Evolutionary conservation across 306 rosid genomes (phyloP), one percentile per base, ranked within the genome.

Genomic region (Ceratonia siliqua): DNA sequence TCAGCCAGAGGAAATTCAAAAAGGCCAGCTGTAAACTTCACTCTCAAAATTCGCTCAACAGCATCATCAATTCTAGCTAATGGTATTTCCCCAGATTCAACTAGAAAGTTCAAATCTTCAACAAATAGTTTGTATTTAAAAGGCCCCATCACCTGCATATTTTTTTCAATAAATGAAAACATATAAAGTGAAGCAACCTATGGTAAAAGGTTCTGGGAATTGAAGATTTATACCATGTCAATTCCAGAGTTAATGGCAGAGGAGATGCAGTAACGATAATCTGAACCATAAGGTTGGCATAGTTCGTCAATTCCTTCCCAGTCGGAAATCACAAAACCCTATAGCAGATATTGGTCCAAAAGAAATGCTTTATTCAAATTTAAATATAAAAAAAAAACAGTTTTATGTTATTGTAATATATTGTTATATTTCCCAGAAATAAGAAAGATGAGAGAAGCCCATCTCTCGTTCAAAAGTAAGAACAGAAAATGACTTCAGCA

Each of bases 261-360:
- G 18, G 85, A 86, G 78, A 94, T 78, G 87, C 92, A 87, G 59
- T 64, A 58, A n/a, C 84, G 88, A 77, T 91, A 89, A 78, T 84
- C 63, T 74, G 94, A 87, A 3, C 89, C 90, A 4, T 22, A 79
- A 33, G 97, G 97, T 1, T 38, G 8, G 27, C 86, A 73, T 38
- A 94, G 94, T 42, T 68, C 71, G 66, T 94, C 96, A 57, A 91
- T 82, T 81, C 90, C 94, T 84, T 83, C 86, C 96, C 92, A 91
- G 79, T 94, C 94, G 78, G 96, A 88, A 68, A 91, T 88, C 30
- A 94, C 86, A 88, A 94, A 85, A 70, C 96, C 98, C 94, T 94
- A 82, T 76, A 74, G 69, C 68, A 78, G 17, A n/a, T n/a, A n/a
- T n/a, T n/a, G n/a, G 39, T 68, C 2, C n/a, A 45, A 53, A 13